Percentiles rank a stretch among this genome's conserved stretches.
Evolutionary conservation across 2,329 filamentous ascomycete genomes (phyloP).

Genomic region (Botrytis paeoniae): DNA sequence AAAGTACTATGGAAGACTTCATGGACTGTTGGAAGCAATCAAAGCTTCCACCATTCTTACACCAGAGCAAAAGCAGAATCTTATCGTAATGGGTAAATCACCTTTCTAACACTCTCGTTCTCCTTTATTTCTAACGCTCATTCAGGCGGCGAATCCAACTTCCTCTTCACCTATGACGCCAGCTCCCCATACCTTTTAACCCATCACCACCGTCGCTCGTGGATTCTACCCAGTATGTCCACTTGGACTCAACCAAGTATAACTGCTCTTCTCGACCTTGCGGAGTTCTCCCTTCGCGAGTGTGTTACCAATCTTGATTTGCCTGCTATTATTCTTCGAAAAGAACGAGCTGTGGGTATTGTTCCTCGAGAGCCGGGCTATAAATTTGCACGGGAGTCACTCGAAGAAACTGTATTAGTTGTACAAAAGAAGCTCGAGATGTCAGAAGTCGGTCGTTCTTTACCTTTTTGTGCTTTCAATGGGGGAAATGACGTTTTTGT

Average conservation of each 20-base stretch:
- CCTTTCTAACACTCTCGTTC: background rate
- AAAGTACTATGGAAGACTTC: slow-evolving; percentile 81
- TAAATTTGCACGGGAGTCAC: slow-evolving; percentile 77
- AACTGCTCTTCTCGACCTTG: slow-evolving; percentile 77
- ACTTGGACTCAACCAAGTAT: slow-evolving; percentile 77
- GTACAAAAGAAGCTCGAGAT: slow-evolving; percentile 91
- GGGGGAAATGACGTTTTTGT: slow-evolving; percentile 97
- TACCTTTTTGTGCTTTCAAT: slow-evolving; percentile 98
- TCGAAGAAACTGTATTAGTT: slow-evolving; percentile 94
- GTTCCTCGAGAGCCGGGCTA: slow-evolving; percentile 60
- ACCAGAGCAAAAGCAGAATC: slow-evolving; percentile 65
- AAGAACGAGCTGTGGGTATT: slow-evolving; percentile 82
- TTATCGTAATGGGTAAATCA: slow-evolving; percentile 72
- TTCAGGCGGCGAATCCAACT: slow-evolving; percentile 82
- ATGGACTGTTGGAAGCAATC: slow-evolving; percentile 82
- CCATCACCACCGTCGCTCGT: slow-evolving; percentile 62
- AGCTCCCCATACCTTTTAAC: slow-evolving; percentile 63
- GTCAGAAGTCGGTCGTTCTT: slow-evolving; percentile 59
- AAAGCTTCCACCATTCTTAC: slow-evolving; percentile 57
- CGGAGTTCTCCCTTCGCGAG: slow-evolving; percentile 78
- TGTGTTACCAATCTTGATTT: slow-evolving; percentile 78
- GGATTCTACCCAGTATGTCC: slow-evolving; percentile 77
- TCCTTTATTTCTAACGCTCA: slow-evolving; percentile 8
- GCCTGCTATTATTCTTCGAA: slow-evolving; percentile 76
- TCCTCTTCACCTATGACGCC: slow-evolving; percentile 77